A percentile compares a stretch with the other conserved stretches of the same genome.
Evolutionary conservation across 2,329 filamentous ascomycete species (phyloP).

Genomic region (Botrytis deweyae): DNA sequence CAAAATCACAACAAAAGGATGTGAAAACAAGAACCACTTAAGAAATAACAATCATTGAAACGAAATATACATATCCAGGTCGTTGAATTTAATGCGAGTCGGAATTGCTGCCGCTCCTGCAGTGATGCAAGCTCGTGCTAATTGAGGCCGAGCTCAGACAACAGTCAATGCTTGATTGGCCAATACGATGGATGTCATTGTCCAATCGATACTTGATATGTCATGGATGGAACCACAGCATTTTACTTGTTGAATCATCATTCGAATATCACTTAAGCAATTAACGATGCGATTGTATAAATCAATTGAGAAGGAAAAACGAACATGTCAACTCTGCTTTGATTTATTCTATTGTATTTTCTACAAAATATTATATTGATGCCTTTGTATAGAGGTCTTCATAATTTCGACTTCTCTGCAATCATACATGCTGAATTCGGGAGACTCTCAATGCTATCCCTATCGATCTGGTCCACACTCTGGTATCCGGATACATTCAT

Average conservation of each 20-base stretch:
- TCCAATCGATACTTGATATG: background rate
- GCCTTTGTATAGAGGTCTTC: background rate
- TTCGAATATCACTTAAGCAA: background rate
- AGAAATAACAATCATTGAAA: background rate
- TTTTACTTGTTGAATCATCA: background rate
- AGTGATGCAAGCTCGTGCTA: conserved; percentile 4
- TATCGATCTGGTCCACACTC: conserved; percentile 52
- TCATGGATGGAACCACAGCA: background rate
- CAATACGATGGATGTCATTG: background rate
- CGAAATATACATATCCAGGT: background rate
- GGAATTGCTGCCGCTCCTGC: background rate
- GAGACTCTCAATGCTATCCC: conserved; percentile 43
- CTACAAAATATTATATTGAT: background rate
- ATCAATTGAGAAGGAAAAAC: background rate
- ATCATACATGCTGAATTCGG: conserved; percentile 45
- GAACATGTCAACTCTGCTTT: background rate
- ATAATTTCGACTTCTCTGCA: conserved; percentile 39
- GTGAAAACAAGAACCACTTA: background rate
- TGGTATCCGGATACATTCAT: conserved; percentile 59
- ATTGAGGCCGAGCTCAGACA: conserved; percentile 14
- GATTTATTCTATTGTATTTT: background rate
- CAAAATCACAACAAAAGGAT: too few species aligned
- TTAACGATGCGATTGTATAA: background rate
- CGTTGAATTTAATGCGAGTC: background rate
- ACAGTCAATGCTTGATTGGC: background rate